A percentile compares a stretch with the other conserved stretches of the same genome.
Evolutionary conservation across 2,329 filamentous ascomycete species (phyloP).

Genomic region (Aureobasidium musti): DNA sequence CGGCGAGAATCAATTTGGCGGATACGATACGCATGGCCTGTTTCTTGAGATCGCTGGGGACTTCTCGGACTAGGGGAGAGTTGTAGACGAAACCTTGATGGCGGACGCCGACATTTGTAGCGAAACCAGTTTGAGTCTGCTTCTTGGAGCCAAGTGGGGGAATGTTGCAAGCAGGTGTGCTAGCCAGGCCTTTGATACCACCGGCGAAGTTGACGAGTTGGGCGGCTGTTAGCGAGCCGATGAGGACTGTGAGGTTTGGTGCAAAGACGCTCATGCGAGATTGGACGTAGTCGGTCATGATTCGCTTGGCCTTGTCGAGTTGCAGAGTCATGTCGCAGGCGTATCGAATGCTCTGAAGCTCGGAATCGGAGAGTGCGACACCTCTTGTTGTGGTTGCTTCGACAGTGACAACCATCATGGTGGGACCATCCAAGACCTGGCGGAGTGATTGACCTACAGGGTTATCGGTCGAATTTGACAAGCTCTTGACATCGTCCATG

Average conservation of each 20-base stretch:
- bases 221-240: conserved; percentile 89
- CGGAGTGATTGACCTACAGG: conserved; percentile 73
- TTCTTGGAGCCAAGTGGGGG: conserved; percentile 89
- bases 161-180: conserved; percentile 91
- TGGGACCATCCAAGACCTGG: conserved; percentile 81
- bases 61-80: conserved; percentile 81
- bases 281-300: conserved; percentile 89
- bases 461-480: conserved; percentile 77
- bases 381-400: conserved; percentile 91
- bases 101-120: conserved; percentile 86
- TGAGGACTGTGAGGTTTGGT: conserved; percentile 85
- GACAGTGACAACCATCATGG: conserved; percentile 92
- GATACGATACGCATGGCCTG: conserved; percentile 95
- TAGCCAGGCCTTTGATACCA: conserved; percentile 82
- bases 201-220: conserved; percentile 95
- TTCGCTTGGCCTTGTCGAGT: conserved; percentile 82
- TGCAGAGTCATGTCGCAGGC: conserved; percentile 88
- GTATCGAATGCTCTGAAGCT: conserved; percentile 70
- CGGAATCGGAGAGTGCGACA: conserved; percentile 70
- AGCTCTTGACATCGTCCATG: conserved; percentile 79
- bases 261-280: conserved; percentile 97
- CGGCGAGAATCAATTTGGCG: conserved; percentile 90
- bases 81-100: conserved; percentile 94
- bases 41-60: conserved; percentile 82
- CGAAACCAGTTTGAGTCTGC: conserved; percentile 75